Evolutionary conservation across 345 rosid species (phyloP).

Genomic region (Camelina neglecta): DNA sequence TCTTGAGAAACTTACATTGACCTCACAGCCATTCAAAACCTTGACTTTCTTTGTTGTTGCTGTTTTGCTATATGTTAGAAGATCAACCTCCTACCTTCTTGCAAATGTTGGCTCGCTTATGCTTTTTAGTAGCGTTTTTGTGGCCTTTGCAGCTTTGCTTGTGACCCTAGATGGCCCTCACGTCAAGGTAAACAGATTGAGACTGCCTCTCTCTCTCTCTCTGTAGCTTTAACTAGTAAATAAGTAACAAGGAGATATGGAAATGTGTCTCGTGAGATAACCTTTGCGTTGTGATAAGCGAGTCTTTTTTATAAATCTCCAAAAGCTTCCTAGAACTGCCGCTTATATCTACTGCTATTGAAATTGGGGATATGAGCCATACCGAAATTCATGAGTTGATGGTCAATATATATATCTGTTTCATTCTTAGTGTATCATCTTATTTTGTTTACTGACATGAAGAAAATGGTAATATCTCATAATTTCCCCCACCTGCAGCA

Average conservation of each 20-base stretch:
- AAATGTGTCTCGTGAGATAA: background rate
- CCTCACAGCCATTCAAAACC: slow-evolving; percentile 74
- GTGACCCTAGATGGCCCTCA: slow-evolving; percentile 70
- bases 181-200: slow-evolving; percentile 60
- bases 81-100: slow-evolving; percentile 55
- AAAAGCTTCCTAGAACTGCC: background rate
- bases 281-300: slow-evolving; percentile 15
- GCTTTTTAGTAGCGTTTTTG: slow-evolving; percentile 51
- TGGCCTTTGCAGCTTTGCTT: slow-evolving; percentile 52
- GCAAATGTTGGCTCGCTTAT: slow-evolving; percentile 66
- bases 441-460: slow-evolving; percentile 2
- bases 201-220: background rate
- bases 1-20: slow-evolving; percentile 56
- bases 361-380: background rate
- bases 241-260: background rate
- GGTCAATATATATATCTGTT: background rate
- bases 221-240: background rate
- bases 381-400: background rate
- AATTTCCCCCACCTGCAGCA: slow-evolving; percentile 53
- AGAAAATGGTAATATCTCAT: slow-evolving; percentile 2
- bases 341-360: background rate
- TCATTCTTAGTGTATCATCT: slow-evolving; percentile 16
- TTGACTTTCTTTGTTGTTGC: slow-evolving; percentile 66
- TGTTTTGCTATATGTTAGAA: slow-evolving; percentile 58
- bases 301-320: background rate